Base-by-base conservation (phyloP, 2,329 filamentous ascomycete species). In the Pseudogymnoascus sp. region DNA sequence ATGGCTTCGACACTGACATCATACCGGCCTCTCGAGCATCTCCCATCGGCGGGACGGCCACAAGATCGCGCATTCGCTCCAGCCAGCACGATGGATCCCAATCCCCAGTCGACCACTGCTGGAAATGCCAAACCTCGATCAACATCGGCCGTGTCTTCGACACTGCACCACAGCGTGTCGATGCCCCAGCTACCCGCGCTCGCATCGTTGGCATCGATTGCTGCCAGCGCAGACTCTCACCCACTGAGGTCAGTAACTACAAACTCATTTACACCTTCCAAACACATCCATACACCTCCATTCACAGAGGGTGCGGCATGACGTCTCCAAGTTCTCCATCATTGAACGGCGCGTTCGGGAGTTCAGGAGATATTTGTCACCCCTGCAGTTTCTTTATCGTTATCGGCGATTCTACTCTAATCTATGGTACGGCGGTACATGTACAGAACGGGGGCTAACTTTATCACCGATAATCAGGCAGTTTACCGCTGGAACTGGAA, bases 171-270 rank as follows among this genome's bases (percentile, higher is more conserved):
- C 75, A 71, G 75, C 78, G 73, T 75, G 57, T 73, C 68, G 63
- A 69, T 72, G 57, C 73, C 68, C 65, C 80, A 66, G 26, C 75
- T 86, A 60, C 84, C 84, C 23, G 83, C 81, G 23, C 74, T 87
- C 62, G 83, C 83, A 61, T 79, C 83, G 40, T 77, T 87, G 69
- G 84, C 85, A 47, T 84, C 82, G 63, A 77, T 85, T 69, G 81
- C 73, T 37, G 72, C 73, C 10, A 64, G 82, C 37, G 79, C 81
- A 31, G 79, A 77, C 69, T 81, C 79, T 65, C 81, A 77, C 73
- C 72, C 73, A 67, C 72, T 79, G 69, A 81, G 81, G 80, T 82
- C 80, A 71, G 72, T 74, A 64, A 60, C 21, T 21, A 64, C 64
- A n/a, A 36, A 37, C 34, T 31, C 47, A 57, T 59, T 42, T 54